Conservation (phyloP, 805 yeast species). For the Pichia deserticola region DNA sequence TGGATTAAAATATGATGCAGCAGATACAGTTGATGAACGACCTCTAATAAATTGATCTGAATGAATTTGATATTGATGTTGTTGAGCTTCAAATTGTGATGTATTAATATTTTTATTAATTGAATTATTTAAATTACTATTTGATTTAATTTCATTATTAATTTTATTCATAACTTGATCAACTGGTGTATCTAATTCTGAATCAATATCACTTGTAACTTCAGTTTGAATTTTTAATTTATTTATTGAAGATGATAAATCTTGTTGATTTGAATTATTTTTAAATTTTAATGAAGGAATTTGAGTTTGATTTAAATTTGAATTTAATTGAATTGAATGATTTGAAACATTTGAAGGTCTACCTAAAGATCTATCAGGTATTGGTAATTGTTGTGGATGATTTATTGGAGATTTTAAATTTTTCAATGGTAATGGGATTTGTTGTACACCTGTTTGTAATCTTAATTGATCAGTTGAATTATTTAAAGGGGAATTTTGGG, state of each 20-base stretch:
- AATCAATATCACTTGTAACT: slow-evolving; percentile 4
- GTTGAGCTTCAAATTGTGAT: too few relatives aligned
- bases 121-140: not conserved
- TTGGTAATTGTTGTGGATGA: slow-evolving; percentile 8
- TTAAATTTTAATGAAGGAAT: not conserved
- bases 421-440: not conserved
- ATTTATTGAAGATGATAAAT: not conserved
- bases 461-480: not conserved
- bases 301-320: not conserved
- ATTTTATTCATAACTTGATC: not conserved
- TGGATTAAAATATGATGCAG: not conserved
- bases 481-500: too few relatives aligned
- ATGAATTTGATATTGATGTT: not conserved
- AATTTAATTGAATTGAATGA: not conserved
- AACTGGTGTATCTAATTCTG: slow-evolving; percentile 1
- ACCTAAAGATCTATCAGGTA: slow-evolving; percentile 13
- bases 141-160: not conserved
- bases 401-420: not conserved
- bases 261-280: not conserved
- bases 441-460: not conserved
- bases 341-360: not conserved
- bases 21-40: slow-evolving; percentile 12
- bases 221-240: not conserved
- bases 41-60: slow-evolving; percentile 1
- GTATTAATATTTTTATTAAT: not conserved